phyloP scores from a whole-genome alignment of 306 rosid genomes.

The Rosa rugosa region DNA sequence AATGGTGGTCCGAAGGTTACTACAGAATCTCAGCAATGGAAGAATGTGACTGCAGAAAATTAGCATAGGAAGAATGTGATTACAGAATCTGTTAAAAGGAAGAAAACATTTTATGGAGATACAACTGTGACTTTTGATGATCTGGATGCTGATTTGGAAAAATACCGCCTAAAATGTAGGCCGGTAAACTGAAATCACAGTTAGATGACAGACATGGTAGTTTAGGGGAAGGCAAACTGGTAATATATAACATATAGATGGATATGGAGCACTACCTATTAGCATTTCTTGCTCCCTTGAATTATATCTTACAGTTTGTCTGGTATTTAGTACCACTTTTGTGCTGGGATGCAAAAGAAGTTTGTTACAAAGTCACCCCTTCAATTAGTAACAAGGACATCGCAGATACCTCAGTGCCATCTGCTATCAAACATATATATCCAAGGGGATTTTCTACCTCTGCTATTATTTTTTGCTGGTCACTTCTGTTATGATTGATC shows the following conservation, averaged over 20 bases:
- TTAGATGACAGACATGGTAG: not conserved
- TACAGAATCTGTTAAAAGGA: not conserved
- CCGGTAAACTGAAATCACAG: slow-evolving; percentile 8
- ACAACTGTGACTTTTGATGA: slow-evolving; percentile 30
- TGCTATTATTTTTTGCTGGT: not conserved
- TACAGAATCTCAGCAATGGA: not conserved
- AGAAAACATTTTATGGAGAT: not conserved
- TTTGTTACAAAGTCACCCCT: not conserved
- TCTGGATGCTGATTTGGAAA: slow-evolving; percentile 47
- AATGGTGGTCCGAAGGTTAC: slow-evolving; percentile 22
- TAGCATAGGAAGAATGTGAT: not conserved
- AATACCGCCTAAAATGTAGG: slow-evolving; percentile 41
- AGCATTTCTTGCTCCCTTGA: not conserved
- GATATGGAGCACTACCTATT: not conserved
- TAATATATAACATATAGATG: not conserved
- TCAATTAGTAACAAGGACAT: not conserved
- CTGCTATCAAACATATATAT: not conserved
- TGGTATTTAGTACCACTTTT: not conserved
- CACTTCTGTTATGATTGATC: not conserved
- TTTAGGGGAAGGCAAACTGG: not conserved
- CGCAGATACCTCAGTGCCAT: not conserved
- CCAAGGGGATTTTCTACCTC: not conserved
- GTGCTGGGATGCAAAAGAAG: not conserved
- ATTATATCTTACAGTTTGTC: not conserved
- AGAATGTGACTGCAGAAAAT: not conserved